Conservation (phyloP, 2,329 filamentous ascomycete species). For the Aspergillus carbonarius region DNA sequence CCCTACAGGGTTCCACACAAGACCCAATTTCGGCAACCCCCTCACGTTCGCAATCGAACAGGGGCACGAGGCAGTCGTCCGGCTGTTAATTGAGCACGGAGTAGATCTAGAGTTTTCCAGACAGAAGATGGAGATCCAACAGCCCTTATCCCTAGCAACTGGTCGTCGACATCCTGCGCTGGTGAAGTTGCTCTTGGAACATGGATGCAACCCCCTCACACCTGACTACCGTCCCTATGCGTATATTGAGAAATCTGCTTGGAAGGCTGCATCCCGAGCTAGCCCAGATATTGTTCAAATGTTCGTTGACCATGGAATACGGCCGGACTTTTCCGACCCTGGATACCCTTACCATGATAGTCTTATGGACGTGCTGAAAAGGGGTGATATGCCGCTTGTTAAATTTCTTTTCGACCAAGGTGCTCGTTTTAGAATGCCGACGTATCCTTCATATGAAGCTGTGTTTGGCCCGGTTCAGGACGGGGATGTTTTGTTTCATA, state of each 20-base stretch:
- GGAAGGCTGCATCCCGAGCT: background rate
- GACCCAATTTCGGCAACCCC: background rate
- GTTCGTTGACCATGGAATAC: background rate
- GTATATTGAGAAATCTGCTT: background rate
- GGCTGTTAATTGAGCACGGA: background rate
- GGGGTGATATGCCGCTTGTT: background rate
- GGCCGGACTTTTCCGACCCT: background rate
- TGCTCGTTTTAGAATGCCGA: background rate
- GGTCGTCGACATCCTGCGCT: background rate
- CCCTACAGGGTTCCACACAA: background rate
- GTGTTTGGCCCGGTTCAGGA: background rate
- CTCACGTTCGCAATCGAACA: background rate
- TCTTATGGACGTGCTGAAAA: background rate
- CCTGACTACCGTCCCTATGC: background rate
- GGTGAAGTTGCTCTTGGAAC: background rate
- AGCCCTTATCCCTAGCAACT: background rate
- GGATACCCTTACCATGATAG: background rate
- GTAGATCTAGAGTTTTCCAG: background rate
- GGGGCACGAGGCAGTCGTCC: background rate
- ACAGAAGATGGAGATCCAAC: background rate
- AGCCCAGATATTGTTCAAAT: background rate
- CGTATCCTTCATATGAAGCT: background rate
- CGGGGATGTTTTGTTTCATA: background rate
- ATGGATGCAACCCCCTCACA: background rate
- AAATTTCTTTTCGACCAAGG: background rate